Base-by-base conservation (phyloP, 768 basidiomycete genomes). In the Pisolithus marmoratus region DNA sequence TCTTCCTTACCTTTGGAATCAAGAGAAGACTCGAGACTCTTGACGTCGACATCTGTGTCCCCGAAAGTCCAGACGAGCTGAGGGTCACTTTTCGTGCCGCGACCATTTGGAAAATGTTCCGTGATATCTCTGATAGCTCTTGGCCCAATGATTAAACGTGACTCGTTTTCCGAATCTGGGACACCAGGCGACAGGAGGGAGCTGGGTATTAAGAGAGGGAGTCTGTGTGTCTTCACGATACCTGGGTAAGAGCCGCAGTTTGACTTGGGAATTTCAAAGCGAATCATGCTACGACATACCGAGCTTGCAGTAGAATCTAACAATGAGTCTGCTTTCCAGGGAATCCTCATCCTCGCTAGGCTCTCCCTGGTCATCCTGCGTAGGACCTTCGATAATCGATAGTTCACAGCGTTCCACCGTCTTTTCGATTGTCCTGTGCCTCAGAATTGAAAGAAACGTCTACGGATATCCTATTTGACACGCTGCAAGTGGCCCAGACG, bases 61-160 rank as follows among this genome's bases (percentile, higher is more conserved):
- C 75, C 76, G 61, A 93, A 91, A n/a, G 70, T 79, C 90, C 90
- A 93, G 5, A 87, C 76, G 17, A 93, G 76, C 60, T 88, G 85
- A 26, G 88, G 87, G 57, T 93, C 90, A 11, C 75, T 78, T 59
- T 83, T 85, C 11, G 69, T 63, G 4, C 82, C 81, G 56, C 79
- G 82, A 11, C 80, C 71, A 20, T 79, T 68, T 0, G 87, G 82
- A 55, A 93, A 93, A 64, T 90, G 89, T 44, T 92, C 90, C 20
- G 90, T 76, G 64, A 92, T 81, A 58, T 89, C 87, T 62, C 77
- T 83, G 42, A 93, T 69, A 14, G 82, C 79, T 58, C 78, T 79
- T 26, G 90, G 85, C 11, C 87, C 87, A 51, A 93, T 83, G 7
- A 76, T 82, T 12, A 92, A 64, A 22, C 74, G 77, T 20, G 87